Conservation (phyloP, 2,329 filamentous ascomycete species). For the Colletotrichum neosansevieriae region DNA sequence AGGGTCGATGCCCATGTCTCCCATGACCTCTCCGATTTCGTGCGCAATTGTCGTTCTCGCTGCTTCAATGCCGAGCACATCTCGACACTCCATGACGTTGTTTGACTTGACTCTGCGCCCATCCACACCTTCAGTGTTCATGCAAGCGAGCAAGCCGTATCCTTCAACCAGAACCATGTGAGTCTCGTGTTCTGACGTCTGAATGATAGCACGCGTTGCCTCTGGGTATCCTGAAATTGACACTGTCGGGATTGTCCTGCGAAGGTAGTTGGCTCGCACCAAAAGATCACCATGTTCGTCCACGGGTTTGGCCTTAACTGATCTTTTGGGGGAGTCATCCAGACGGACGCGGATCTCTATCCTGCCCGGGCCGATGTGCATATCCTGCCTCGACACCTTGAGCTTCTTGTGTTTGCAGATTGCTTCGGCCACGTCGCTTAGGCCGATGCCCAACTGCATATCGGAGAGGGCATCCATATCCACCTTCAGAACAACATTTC, state of each 20-base stretch:
- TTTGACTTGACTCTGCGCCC: constrained; percentile 82
- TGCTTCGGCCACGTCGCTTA: constrained; percentile 78
- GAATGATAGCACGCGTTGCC: constrained; percentile 87
- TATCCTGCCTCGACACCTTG: constrained; percentile 76
- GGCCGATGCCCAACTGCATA: constrained; percentile 83
- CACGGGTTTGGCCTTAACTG: constrained; percentile 59
- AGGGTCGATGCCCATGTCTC: constrained; percentile 93
- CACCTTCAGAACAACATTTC: constrained; percentile 84
- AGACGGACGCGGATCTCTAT: constrained; percentile 81
- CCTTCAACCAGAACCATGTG: constrained; percentile 90
- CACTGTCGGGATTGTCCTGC: constrained; percentile 84
- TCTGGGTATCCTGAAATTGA: constrained; percentile 91
- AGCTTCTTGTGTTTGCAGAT: constrained; percentile 88
- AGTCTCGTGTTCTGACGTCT: constrained; percentile 78
- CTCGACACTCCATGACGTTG: constrained; percentile 87
- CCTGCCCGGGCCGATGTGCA: constrained; percentile 70
- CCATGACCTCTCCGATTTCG: constrained; percentile 92
- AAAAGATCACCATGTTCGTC: constrained; percentile 66
- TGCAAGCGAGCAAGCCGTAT: constrained; percentile 88
- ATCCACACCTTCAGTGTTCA: constrained; percentile 92
- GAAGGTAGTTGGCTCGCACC: constrained; percentile 85
- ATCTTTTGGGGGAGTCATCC: constrained; percentile 63
- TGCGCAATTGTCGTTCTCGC: constrained; percentile 88
- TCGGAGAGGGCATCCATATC: constrained; percentile 83
- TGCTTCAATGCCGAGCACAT: constrained; percentile 94